A percentile compares a stretch with the other conserved stretches of the same genome.
phyloP scores from a whole-genome alignment of 805 yeast species.

The Candida ovalis region DNA sequence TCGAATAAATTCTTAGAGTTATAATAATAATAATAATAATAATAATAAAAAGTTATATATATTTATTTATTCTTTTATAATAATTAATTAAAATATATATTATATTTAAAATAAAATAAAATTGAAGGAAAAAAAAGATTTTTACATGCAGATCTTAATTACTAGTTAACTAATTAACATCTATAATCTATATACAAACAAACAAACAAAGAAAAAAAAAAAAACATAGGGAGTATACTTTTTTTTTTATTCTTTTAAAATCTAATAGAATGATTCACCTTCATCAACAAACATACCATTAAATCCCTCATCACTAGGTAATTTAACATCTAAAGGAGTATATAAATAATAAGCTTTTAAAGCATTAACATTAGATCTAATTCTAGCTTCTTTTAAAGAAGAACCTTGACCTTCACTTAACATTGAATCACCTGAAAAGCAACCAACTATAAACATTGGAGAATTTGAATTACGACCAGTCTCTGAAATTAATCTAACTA shows the following conservation, averaged over 20 bases:
- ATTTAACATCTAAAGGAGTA: slow-evolving; percentile 61
- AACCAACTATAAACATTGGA: slow-evolving; percentile 89
- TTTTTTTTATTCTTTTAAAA: too few relatives aligned
- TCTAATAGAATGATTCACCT: slow-evolving; percentile 34
- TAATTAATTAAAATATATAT: too few relatives aligned
- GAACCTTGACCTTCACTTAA: slow-evolving; percentile 95
- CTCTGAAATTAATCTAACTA: slow-evolving; percentile 82
- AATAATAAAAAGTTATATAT: not conserved
- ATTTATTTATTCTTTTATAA: not conserved
- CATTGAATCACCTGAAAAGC: slow-evolving; percentile 75
- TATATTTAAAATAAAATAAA: not conserved
- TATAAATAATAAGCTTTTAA: slow-evolving; percentile 90
- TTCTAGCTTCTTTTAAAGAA: slow-evolving; percentile 85
- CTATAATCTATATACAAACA: slow-evolving; percentile 15
- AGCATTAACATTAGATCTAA: slow-evolving; percentile 87
- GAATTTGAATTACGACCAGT: slow-evolving; percentile 83
- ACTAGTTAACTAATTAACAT: not conserved
- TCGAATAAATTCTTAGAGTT: slow-evolving; percentile 13
- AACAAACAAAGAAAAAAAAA: not conserved
- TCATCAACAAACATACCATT: slow-evolving; percentile 34
- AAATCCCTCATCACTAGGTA: slow-evolving; percentile 56
- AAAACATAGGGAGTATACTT: not conserved
- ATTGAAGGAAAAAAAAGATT: too few relatives aligned
- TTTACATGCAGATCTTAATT: not conserved
- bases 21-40: not conserved